Conservation (phyloP, 306 rosid species). For the Rosa chinensis region DNA sequence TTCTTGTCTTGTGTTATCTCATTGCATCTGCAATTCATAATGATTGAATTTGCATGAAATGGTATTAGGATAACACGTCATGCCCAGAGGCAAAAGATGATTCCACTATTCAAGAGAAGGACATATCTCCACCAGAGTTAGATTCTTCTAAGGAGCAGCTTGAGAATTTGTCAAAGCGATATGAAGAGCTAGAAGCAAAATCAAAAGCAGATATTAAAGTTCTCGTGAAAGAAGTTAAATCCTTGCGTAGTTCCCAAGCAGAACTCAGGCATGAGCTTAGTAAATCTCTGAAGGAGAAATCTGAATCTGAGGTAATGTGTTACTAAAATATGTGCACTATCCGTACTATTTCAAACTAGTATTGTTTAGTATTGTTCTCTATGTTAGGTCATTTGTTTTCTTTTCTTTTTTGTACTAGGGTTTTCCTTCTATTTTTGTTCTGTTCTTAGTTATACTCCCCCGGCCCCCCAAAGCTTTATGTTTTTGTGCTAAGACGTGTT, state of each 20-base stretch:
- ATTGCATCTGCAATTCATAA: slow-evolving; percentile 20
- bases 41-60: slow-evolving; percentile 25
- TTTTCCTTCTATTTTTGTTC: neutral
- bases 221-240: slow-evolving; percentile 92
- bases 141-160: slow-evolving; percentile 68
- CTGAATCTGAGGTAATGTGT: slow-evolving; percentile 42
- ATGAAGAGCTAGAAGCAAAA: slow-evolving; percentile 80
- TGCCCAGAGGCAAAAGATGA: slow-evolving; percentile 38
- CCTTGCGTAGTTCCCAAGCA: slow-evolving; percentile 71
- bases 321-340: neutral
- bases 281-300: slow-evolving; percentile 50
- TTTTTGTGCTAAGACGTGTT: neutral
- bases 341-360: neutral
- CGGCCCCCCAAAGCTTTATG: neutral
- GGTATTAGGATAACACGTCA: slow-evolving; percentile 54
- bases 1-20: slow-evolving; percentile 25
- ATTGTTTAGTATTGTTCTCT: neutral
- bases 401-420: neutral
- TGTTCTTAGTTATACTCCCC: neutral
- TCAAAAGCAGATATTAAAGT: slow-evolving; percentile 90
- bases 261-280: slow-evolving; percentile 67
- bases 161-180: slow-evolving; percentile 61
- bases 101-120: slow-evolving; percentile 44
- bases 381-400: neutral
- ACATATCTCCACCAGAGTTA: slow-evolving; percentile 47